These are phyloP conservation scores for Citrus sp. DNA, from an alignment of 345 rosid genomes.

Conservation along the genomic window DNA sequence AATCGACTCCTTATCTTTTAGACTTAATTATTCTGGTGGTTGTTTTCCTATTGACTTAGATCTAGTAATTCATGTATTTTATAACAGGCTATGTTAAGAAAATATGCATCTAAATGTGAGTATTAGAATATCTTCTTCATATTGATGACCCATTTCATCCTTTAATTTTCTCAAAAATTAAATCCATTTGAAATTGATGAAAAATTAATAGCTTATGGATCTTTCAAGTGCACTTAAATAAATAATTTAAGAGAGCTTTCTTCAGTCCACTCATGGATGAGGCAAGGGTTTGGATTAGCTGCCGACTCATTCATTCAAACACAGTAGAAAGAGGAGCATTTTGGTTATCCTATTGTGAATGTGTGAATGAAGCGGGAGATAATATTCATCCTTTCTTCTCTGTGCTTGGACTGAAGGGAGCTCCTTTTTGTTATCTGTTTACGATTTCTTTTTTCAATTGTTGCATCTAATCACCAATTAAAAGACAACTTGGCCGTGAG, in stretches of 20 bases:
- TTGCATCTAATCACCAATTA: background rate
- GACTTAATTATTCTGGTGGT: too few species aligned
- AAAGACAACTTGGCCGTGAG: background rate
- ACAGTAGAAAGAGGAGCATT: slow-evolving; percentile 17
- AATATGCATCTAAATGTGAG: background rate
- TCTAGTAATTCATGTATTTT: too few species aligned
- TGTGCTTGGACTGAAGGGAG: slow-evolving; percentile 57
- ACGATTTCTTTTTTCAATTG: background rate
- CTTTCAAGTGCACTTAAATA: background rate
- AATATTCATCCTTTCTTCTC: slow-evolving; percentile 38
- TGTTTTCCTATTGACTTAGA: too few species aligned
- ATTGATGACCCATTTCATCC: background rate
- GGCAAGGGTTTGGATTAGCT: slow-evolving; percentile 39
- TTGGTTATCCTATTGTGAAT: slow-evolving; percentile 42
- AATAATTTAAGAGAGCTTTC: slow-evolving; percentile 38
- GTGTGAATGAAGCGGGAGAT: slow-evolving; percentile 99
- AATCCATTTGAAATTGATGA: background rate
- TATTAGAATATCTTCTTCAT: background rate
- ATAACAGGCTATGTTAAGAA: background rate
- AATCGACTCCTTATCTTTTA: too few species aligned
- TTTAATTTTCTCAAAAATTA: background rate
- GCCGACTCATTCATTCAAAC: slow-evolving; percentile 55
- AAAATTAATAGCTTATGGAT: background rate
- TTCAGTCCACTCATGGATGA: slow-evolving; percentile 46
- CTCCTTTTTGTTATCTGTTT: slow-evolving; percentile 28